phyloP scores from a whole-genome alignment of 768 basidiomycete genomes.

The Pulveroboletus frians region DNA sequence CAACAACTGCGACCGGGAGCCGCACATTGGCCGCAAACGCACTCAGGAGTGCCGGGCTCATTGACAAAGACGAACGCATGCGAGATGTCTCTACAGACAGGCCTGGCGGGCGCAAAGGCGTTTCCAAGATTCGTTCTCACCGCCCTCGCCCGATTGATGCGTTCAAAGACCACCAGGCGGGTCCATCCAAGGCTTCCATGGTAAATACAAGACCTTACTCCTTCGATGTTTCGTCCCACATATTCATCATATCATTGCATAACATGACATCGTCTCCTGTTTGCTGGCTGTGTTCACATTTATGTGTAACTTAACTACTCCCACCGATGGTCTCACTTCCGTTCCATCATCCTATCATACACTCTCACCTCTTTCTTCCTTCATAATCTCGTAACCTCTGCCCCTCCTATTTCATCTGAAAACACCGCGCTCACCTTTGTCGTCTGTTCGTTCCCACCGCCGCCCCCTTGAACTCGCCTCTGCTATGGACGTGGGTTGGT shows the following conservation, averaged over 20 bases:
- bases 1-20: conserved; percentile 53
- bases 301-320: conserved; percentile 15
- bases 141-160: conserved; percentile 56
- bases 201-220: conserved; percentile 56
- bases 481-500: conserved; percentile 16
- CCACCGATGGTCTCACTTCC: conserved; percentile 11
- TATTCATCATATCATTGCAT: conserved; percentile 28
- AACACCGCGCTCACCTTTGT: conserved; percentile 37
- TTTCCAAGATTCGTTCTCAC: conserved; percentile 57
- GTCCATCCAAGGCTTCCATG: conserved; percentile 48
- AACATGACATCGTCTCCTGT: conserved; percentile 13
- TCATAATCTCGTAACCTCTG: conserved; percentile 9
- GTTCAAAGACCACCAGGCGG: conserved; percentile 44
- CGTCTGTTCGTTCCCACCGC: conserved; percentile 28
- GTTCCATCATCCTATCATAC: conserved; percentile 12
- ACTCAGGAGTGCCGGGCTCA: conserved; percentile 66
- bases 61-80: conserved; percentile 74
- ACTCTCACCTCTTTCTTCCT: neutral
- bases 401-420: conserved; percentile 7
- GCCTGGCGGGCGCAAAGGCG: conserved; percentile 68
- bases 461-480: conserved; percentile 18
- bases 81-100: conserved; percentile 58
- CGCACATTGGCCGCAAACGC: conserved; percentile 57
- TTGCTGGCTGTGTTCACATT: conserved; percentile 10
- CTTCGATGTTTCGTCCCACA: conserved; percentile 19